A percentile compares a stretch with the other conserved stretches of the same genome.
These are phyloP conservation scores for Penicillium pulvis DNA, from an alignment of 495 filamentous ascomycete species.

Conservation along the genomic window DNA sequence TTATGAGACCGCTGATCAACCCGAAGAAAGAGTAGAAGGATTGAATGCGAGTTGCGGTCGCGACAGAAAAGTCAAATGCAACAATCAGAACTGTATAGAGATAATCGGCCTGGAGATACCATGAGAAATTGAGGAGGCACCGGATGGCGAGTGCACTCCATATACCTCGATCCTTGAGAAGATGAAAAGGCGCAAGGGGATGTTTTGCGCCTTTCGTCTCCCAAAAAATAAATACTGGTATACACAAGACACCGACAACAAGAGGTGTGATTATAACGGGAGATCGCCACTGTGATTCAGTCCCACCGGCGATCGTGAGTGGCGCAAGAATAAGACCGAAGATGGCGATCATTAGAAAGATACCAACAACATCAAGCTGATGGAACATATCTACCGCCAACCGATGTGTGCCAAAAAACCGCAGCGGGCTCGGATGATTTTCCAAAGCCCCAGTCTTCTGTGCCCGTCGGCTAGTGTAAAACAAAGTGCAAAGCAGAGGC, in stretches of 20 bases:
- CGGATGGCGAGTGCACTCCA: conserved; percentile 12
- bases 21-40: conserved; percentile 15
- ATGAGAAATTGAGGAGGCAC: conserved; percentile 11
- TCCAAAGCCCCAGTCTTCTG: conserved; percentile 2
- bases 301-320: conserved; percentile 13
- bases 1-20: conserved; percentile 19
- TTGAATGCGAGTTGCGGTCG: conserved; percentile 11
- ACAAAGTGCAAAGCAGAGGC: conserved; percentile 11
- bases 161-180: conserved; percentile 15
- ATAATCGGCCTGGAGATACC: conserved; percentile 14
- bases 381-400: conserved; percentile 6
- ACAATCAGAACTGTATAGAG: conserved; percentile 17
- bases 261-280: conserved; percentile 10
- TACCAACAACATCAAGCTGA: conserved; percentile 12
- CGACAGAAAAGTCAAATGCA: conserved; percentile 15
- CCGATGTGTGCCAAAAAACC: background rate
- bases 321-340: conserved; percentile 15
- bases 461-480: conserved; percentile 6
- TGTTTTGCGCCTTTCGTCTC: conserved; percentile 8
- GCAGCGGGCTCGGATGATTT: background rate
- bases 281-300: conserved; percentile 9
- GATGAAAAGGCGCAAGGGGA: conserved; percentile 8
- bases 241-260: conserved; percentile 3
- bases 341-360: conserved; percentile 10
- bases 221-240: conserved; percentile 14